Conservation (phyloP, 2,329 filamentous ascomycete species). For the Aspergillus fischeri region DNA sequence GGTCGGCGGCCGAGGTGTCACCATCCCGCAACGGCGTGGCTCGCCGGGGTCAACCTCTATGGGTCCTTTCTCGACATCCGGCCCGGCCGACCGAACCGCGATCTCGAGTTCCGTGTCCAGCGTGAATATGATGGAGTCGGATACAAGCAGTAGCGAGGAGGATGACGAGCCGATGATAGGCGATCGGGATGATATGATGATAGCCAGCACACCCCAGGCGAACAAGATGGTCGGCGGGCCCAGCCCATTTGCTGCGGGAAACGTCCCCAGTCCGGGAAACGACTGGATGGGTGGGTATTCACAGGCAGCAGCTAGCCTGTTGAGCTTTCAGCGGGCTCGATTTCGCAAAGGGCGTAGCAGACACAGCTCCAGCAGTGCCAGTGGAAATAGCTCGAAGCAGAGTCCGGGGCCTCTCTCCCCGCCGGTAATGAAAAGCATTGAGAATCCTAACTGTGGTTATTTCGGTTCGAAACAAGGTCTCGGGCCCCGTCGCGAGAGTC, state of each 20-base stretch:
- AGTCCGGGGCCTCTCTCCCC: constrained; percentile 73
- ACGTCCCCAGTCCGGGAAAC: constrained; percentile 50
- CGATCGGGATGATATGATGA: constrained; percentile 70
- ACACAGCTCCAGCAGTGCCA: constrained; percentile 67
- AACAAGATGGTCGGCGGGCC: constrained; percentile 50
- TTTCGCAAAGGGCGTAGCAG: constrained; percentile 56
- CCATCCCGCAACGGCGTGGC: constrained; percentile 54
- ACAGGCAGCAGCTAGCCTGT: constrained; percentile 68
- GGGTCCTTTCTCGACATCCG: constrained; percentile 67
- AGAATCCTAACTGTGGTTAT: constrained; percentile 50
- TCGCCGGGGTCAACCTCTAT: constrained; percentile 58
- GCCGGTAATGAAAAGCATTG: constrained; percentile 57
- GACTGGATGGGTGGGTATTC: constrained; percentile 63
- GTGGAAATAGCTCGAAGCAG: constrained; percentile 63
- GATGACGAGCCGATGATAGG: constrained; percentile 59
- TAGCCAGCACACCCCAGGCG: constrained; percentile 72
- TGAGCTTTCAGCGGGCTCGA: constrained; percentile 69
- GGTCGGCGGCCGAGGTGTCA: constrained; percentile 64
- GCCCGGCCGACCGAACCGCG: constrained; percentile 63
- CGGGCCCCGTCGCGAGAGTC: constrained; percentile 71
- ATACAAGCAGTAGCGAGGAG: constrained; percentile 70
- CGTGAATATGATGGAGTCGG: constrained; percentile 72
- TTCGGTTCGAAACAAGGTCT: constrained; percentile 49
- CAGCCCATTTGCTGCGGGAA: constrained; percentile 45
- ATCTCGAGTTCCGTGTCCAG: constrained; percentile 80